A percentile compares a stretch with the other conserved stretches of the same genome.
These are phyloP conservation scores for Vitis cinerea DNA, from an alignment of 164 flowering plant species.

Conservation along the genomic window DNA sequence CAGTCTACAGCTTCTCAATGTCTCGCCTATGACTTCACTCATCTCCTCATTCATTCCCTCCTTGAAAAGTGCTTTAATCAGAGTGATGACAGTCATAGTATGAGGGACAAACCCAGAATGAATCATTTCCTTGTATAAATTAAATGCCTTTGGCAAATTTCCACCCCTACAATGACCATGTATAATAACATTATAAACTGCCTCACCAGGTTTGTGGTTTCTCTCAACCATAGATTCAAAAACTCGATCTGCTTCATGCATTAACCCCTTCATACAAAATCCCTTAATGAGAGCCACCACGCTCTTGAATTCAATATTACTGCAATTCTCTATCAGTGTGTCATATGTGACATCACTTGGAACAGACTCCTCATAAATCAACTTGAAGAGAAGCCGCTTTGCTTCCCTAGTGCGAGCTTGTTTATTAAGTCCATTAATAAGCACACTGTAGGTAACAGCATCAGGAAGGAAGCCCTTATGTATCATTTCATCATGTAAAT, in stretches of 20 bases:
- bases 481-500: slow-evolving; percentile 75
- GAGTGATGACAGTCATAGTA: slow-evolving; percentile 52
- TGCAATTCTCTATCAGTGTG: slow-evolving; percentile 61
- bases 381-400: slow-evolving; percentile 58
- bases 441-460: slow-evolving; percentile 80
- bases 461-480: slow-evolving; percentile 72
- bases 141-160: slow-evolving; percentile 50
- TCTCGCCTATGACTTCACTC: slow-evolving; percentile 39
- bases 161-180: slow-evolving; percentile 80
- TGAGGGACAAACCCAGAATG: slow-evolving; percentile 51
- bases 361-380: slow-evolving; percentile 61
- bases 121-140: slow-evolving; percentile 64
- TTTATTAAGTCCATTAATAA: slow-evolving; percentile 76
- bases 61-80: slow-evolving; percentile 52
- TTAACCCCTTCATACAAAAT: slow-evolving; percentile 86
- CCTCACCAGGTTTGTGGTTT: slow-evolving; percentile 50
- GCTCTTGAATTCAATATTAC: slow-evolving; percentile 45
- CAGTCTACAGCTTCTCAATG: slow-evolving; percentile 53
- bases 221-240: slow-evolving; percentile 49
- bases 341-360: slow-evolving; percentile 64
- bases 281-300: slow-evolving; percentile 70
- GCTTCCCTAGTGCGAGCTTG: slow-evolving; percentile 81
- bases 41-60: slow-evolving; percentile 62
- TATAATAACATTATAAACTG: slow-evolving; percentile 68
- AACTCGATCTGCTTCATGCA: slow-evolving; percentile 79